Percentiles rank a stretch among this genome's conserved stretches.
These are phyloP conservation scores for Crithidia acanthocephali DNA, from an alignment of 208 protist genomes.

Conservation along the genomic window DNA sequence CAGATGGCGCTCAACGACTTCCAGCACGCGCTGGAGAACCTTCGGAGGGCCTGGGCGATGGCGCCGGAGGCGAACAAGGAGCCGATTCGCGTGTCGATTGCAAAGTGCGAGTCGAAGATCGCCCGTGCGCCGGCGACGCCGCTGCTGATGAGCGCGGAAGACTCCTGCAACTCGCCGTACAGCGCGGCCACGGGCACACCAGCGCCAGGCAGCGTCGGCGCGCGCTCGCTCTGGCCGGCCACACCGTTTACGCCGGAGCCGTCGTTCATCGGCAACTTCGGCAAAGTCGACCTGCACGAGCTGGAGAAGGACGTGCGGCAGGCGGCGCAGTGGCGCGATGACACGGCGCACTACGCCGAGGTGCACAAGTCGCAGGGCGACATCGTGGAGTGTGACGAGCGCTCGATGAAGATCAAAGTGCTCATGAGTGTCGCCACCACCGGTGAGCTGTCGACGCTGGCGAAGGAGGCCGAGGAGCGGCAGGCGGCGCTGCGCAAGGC, in stretches of 20 bases:
- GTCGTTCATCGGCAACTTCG: not conserved
- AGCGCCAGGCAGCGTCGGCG: not conserved
- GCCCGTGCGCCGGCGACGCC: constrained; percentile 45
- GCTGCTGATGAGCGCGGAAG: constrained; percentile 30
- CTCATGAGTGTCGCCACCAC: constrained; percentile 55
- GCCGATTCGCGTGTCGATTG: constrained; percentile 37
- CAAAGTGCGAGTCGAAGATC: constrained; percentile 74
- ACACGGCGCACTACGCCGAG: constrained; percentile 19
- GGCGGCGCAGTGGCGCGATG: constrained; percentile 3
- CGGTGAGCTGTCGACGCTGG: constrained; percentile 30
- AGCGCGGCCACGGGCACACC: not conserved
- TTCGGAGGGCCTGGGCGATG: constrained; percentile 41
- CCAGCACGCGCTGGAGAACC: constrained; percentile 36
- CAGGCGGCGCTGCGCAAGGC: constrained; percentile 51
- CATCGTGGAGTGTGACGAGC: constrained; percentile 47
- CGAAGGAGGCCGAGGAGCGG: constrained; percentile 42
- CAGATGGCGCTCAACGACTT: constrained; percentile 47
- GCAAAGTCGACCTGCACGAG: constrained; percentile 11
- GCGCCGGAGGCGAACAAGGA: constrained; percentile 43
- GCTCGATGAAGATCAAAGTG: constrained; percentile 37
- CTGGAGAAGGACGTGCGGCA: constrained; percentile 10
- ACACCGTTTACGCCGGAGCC: not conserved
- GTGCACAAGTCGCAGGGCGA: constrained; percentile 25
- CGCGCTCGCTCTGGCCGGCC: constrained; percentile 5
- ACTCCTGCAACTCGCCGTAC: not conserved